Base-by-base conservation (phyloP, 1,284 basidiomycete genomes). In the Ustanciosporium gigantosporum region DNA sequence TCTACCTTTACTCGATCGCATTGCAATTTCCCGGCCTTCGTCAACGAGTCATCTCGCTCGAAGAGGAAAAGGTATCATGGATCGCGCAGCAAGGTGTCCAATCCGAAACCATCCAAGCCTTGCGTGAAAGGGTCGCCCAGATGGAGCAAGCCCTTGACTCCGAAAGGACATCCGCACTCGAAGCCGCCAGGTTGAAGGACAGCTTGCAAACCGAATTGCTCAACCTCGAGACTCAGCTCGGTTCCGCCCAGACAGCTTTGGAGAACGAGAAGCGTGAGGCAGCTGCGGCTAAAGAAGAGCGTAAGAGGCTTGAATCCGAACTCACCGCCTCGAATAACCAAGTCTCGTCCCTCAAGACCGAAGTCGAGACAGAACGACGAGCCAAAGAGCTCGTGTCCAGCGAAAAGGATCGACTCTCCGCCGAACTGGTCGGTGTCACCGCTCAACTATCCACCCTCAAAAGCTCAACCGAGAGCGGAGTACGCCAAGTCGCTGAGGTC, bases 401-500 rank as follows among this genome's bases (percentile, higher is more conserved):
- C 50, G 67, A 60, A 23, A 48, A 56, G 41, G 51, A 52, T 21
- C 31, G 56, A 15, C 47, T 68, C n/a, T 44, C 49, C 14, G 48
- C 62, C n/a, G 49, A 65, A 23, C 64, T 60, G 9, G 64, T 57
- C 14, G 62, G 66, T 22, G 48, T 59, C 29, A 49, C 49, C 37
- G 65, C 62, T 15, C 50, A 58, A 36, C 58, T 67, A 9, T 50
- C 53, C 3, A 56, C 58, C 3, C 45, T 66, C 29, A 61, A 60
- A 35, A 52, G 45, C 34, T 61, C 55, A 3, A 47, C 56, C 14
- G 59, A 67, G 31, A 62, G 36, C 31, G 68, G 65, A 32, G 51
- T 58, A 11, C 46, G 56, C 25, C 60, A 65, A 25, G 53, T 57
- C 32, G 53, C 55, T 25, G 68, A 68, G 15, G 41, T 61, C 0